Conservation (phyloP, 768 basidiomycete species). For the Cytidiella melzeri region DNA sequence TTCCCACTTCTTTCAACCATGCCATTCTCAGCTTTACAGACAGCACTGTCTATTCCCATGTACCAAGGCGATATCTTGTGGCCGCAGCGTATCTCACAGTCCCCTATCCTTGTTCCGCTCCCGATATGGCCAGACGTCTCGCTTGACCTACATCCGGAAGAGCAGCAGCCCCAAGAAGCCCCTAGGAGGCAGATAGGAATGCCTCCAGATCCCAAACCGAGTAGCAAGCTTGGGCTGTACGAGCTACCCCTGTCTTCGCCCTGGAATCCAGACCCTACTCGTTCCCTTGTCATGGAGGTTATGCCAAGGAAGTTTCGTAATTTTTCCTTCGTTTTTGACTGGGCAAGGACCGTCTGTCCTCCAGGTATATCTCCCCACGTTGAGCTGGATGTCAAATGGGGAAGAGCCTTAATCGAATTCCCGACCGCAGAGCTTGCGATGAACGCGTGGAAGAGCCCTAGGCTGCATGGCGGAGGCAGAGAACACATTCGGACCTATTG, state of each 20-base stretch:
- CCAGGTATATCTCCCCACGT: slow-evolving; percentile 5
- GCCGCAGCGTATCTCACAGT: neutral
- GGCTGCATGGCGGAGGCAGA: slow-evolving; percentile 19
- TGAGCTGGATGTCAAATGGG: slow-evolving; percentile 14
- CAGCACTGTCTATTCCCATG: too few relatives aligned
- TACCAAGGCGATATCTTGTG: too few relatives aligned
- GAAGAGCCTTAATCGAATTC: slow-evolving; percentile 25
- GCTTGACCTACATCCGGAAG: neutral
- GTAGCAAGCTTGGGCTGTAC: slow-evolving; percentile 7
- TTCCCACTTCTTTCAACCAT: too few relatives aligned
- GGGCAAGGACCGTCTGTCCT: slow-evolving; percentile 15
- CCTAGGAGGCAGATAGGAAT: slow-evolving; percentile 12
- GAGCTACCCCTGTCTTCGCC: neutral
- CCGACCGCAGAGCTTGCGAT: slow-evolving; percentile 9
- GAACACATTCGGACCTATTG: slow-evolving; percentile 25
- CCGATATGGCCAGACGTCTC: neutral
- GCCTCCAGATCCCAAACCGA: slow-evolving; percentile 10
- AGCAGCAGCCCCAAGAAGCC: neutral
- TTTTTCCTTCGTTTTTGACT: slow-evolving; percentile 15
- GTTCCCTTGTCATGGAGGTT: slow-evolving; percentile 21
- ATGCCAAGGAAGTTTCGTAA: slow-evolving; percentile 22
- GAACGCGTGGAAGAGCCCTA: slow-evolving; percentile 16
- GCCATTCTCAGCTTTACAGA: too few relatives aligned
- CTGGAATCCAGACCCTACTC: slow-evolving; percentile 9
- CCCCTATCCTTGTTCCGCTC: neutral